phyloP scores from a whole-genome alignment of 2,329 filamentous ascomycete species.

The Fusarium siculi region DNA sequence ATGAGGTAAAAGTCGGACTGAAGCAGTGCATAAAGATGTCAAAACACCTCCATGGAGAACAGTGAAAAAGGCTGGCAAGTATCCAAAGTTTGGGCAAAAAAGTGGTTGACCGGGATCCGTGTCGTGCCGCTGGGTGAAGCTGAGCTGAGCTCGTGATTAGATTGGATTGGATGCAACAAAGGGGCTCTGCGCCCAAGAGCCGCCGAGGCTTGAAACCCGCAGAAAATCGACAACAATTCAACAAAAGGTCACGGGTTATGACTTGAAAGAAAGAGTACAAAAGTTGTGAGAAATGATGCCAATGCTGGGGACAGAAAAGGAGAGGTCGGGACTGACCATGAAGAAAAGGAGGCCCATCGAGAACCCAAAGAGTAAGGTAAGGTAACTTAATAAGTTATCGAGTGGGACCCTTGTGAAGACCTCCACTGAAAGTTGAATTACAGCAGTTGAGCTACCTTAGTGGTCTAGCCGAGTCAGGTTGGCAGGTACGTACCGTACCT shows the following conservation, averaged over 20 bases:
- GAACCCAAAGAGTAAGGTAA: conserved; percentile 6
- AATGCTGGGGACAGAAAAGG: conserved; percentile 24
- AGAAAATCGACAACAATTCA: conserved; percentile 14
- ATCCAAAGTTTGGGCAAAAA: conserved; percentile 7
- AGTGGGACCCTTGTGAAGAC: conserved; percentile 35
- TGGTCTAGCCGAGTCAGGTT: conserved; percentile 20
- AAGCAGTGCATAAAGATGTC: conserved; percentile 17
- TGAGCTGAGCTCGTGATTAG: conserved; percentile 12
- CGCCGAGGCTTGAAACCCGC: conserved; percentile 7
- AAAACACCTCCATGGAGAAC: conserved; percentile 32
- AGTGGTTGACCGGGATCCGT: conserved; percentile 24
- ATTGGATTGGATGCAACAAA: conserved; percentile 33
- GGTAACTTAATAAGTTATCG: conserved; percentile 12
- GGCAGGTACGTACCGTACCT: conserved; percentile 19
- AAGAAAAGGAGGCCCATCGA: conserved; percentile 44
- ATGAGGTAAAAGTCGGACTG: conserved; percentile 21
- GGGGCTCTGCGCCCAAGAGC: conserved; percentile 25
- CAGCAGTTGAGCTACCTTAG: conserved; percentile 27
- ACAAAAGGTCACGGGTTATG: not conserved
- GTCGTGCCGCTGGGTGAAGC: conserved; percentile 5
- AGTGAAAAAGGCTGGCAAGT: conserved; percentile 24
- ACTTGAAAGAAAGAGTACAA: not conserved
- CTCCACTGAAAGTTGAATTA: conserved; percentile 36
- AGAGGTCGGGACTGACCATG: conserved; percentile 37
- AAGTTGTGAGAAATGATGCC: conserved; percentile 11